Evolutionary conservation across 2,329 filamentous ascomycete species (phyloP).

Genomic region (Aspergillus quadricinctus): DNA sequence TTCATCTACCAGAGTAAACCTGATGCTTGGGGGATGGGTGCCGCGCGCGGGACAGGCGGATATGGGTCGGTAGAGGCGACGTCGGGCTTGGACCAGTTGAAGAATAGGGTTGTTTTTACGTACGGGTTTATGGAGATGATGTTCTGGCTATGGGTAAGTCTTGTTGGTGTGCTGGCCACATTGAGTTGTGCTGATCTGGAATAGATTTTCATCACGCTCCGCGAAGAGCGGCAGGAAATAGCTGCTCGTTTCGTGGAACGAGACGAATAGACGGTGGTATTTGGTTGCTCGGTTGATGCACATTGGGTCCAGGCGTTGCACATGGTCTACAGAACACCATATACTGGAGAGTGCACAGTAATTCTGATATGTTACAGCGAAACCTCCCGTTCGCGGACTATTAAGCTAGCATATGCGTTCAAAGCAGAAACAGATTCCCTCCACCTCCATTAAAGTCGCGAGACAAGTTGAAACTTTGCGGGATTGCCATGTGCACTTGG

Average conservation of each 20-base stretch:
- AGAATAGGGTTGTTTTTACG: conserved; percentile 80
- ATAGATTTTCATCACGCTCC: conserved; percentile 33
- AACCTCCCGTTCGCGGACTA: neutral
- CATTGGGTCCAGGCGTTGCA: neutral
- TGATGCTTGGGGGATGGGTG: conserved; percentile 19
- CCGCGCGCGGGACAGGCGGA: conserved; percentile 11
- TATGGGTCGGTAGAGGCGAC: conserved; percentile 19
- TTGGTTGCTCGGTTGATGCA: neutral
- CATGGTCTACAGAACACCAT: neutral
- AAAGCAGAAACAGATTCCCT: neutral
- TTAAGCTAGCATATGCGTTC: neutral
- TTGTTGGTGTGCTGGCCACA: neutral
- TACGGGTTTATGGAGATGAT: conserved; percentile 81
- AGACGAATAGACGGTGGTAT: conserved; percentile 7
- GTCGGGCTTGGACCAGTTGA: conserved; percentile 60
- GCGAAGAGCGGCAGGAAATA: conserved; percentile 34
- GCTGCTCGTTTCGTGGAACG: conserved; percentile 18
- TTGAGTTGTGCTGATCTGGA: conserved; percentile 5
- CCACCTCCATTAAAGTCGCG: neutral
- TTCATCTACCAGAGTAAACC: conserved; percentile 35
- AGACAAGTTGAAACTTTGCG: neutral
- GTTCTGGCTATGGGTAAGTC: conserved; percentile 76
- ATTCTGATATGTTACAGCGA: neutral
- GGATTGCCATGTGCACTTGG: neutral
- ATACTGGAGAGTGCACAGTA: neutral